These are phyloP conservation scores for Beauveria brongniartii DNA, from an alignment of 2,329 filamentous ascomycete genomes.

Conservation along the genomic window DNA sequence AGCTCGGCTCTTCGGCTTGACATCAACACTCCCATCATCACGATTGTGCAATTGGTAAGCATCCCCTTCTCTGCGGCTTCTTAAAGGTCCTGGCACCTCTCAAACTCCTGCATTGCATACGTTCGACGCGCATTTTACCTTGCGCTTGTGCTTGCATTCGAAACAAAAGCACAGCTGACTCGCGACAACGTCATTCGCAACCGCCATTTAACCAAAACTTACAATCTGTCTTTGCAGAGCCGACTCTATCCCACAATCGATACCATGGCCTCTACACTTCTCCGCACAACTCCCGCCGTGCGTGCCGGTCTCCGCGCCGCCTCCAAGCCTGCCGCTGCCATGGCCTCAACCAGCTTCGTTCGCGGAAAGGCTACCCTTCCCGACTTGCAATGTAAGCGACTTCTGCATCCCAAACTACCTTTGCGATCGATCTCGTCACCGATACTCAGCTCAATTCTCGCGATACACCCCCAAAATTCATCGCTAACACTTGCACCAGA, in stretches of 20 bases:
- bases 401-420: not conserved
- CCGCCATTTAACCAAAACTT: not conserved
- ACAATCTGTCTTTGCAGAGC: not conserved
- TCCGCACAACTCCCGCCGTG: constrained; percentile 59
- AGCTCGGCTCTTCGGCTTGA: constrained; percentile 11
- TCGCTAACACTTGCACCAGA: constrained; percentile 45
- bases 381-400: constrained; percentile 56
- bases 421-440: not conserved
- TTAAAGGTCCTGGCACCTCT: not conserved
- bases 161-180: constrained; percentile 8
- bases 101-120: not conserved
- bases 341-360: constrained; percentile 68
- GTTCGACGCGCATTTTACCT: not conserved
- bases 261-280: constrained; percentile 67
- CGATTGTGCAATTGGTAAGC: constrained; percentile 12
- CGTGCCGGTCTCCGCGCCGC: constrained; percentile 65
- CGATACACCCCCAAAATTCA: not conserved
- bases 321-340: constrained; percentile 52
- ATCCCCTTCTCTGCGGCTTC: not conserved
- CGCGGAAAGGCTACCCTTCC: constrained; percentile 89
- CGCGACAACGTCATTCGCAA: not conserved
- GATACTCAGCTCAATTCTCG: not conserved
- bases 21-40: constrained; percentile 2
- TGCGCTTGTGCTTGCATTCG: not conserved
- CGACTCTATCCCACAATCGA: constrained; percentile 3